Base-by-base conservation (phyloP, 2,329 filamentous ascomycete species). In the Conoideocrella luteorostrata region DNA sequence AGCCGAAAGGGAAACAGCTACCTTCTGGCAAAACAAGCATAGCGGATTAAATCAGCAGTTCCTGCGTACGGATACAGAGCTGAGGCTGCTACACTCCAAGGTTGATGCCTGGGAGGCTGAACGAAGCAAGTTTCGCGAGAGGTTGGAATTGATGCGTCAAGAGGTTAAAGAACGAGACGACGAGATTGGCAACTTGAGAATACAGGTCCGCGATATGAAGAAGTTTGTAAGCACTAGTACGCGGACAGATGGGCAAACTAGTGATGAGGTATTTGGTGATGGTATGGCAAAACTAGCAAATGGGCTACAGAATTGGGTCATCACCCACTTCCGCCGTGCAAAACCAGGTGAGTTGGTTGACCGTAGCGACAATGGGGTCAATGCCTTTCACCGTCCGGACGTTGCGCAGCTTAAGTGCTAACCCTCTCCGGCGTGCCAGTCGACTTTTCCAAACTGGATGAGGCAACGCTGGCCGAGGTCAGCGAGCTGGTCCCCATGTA, bases 281-380 rank as follows among this genome's bases (percentile, higher is more conserved):
- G 70, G 72, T 9, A 77, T 85, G 68, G 69, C 72, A 39, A 70
- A 74, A 45, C 59, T 88, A 37, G 77, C 77, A 17, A 83, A 86
- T 53, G 77, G 82, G 20, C 63, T 86, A 52, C 82, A 87, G 63
- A 86, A 88, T 53, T 88, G 84, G 84, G 77, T 83, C 4, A 80
- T 88, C 52, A 74, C 77, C 21, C 77, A 84, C 57, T 88, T 84
- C 51, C 72, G 84, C 41, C 77, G 75, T 49, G 71, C 75, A 11
- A 84, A 74, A 63, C 62, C 84, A 37, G 66, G 73, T 75, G 57
- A 52, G 68, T 60, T 10, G n/a, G n/a, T n/a, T n/a, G n/a, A n/a
- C n/a, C n/a, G n/a, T n/a, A n/a, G n/a, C n/a, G n/a, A n/a, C n/a
- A n/a, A n/a, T n/a, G n/a, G n/a, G n/a, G n/a, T n/a, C n/a, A n/a